Evolutionary conservation across 2,329 filamentous ascomycete genomes (phyloP), one percentile per base, ranked within the genome.

Genomic region (Colletotrichum simmondsii): DNA sequence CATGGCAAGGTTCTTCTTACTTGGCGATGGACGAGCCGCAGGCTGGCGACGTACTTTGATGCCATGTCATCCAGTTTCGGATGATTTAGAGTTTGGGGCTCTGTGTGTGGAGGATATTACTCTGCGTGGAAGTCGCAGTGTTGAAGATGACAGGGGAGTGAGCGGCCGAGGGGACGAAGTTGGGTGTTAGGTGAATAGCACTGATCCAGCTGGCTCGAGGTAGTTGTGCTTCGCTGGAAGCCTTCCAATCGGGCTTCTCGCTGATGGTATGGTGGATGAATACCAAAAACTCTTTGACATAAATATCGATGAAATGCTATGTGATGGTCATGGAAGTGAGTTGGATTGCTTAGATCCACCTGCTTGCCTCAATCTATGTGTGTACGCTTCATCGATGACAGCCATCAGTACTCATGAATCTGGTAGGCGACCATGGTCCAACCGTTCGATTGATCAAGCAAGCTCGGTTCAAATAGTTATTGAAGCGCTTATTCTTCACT

Each of bases 1-100:
- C 56, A 57, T 24, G 58, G 12, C 46, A 22, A 16, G 26, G 28
- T 32, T 24, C 14, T 52, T 46, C 32, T 54, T 32, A 32, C 26
- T 49, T 63, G 65, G 59, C 69, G 65, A 52, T 58, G 58, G 53
- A 68, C 65, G 65, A 68, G 65, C 69, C 52, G 53, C 69, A 2
- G 69, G 69, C n/a, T 68, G 65, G 69, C 65, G 52, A 58, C 58
- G 65, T 72, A 54, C 37, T 24, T 30, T 58, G 42, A 24, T 46
- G 24, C 53, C 32, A 37, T 46, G 32, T 11, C 42, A 24, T 28
- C 28, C 46, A 42, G 24, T 46, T 37, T 67, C 8, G 69, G 58
- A 68, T 62, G 65, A 14, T 58, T 72, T 52, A 30, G 37, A 64
- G 69, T 69, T 69, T 63, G 49, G 14, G 22, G 32, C 24, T 65